Evolutionary conservation across 768 basidiomycete genomes (phyloP), one percentile per base, ranked within the genome.

Genomic region (Tephrocybe sp.): DNA sequence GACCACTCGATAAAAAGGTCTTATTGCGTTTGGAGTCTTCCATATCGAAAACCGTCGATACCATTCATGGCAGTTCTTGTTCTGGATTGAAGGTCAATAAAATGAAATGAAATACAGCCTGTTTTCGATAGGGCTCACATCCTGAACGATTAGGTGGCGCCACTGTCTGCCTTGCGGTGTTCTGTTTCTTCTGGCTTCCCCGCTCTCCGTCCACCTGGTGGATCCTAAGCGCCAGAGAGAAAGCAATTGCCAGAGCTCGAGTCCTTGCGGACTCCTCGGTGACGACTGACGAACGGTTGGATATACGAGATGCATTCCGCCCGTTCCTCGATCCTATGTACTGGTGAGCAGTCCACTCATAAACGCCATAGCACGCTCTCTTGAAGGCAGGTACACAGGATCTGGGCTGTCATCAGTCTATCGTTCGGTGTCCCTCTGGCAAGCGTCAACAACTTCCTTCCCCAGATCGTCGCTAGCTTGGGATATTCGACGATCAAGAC

Each of bases 391-490:
- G n/a, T n/a, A n/a, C n/a, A 32, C 30, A 73, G 70, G 74, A 17
- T 75, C 30, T 78, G 76, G 77, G 74, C 74, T 4, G 38, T 76
- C 36, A 75, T 78, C 53, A 74, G 71, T 57, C 53, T 75, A 32
- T 71, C 74, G 7, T 73, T 74, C 30, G 75, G 77, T 9, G 78
- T 81, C 5, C 77, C 77, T 1, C 63, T 76, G 7, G 74, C 76
- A 1, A 76, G 74, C n/a, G 79, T 79, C 48, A 77, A 78, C 59
- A 79, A 78, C 54, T 80, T 79, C 60, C 65, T 81, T 12, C 77
- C 76, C 0, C 77, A 80, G 39, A 75, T 75, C 28, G 73, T 75
- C 21, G 71, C 68, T 8, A 74, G 74, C 46, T 65, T 77, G 4
- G 73, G 73, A 12, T 77, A 74, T 57, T 74, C 72, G 2, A 73